A percentile compares a stretch with the other conserved stretches of the same genome.
These are phyloP conservation scores for Clarireedia paspali DNA, from an alignment of 2,329 filamentous ascomycete genomes.

Conservation along the genomic window DNA sequence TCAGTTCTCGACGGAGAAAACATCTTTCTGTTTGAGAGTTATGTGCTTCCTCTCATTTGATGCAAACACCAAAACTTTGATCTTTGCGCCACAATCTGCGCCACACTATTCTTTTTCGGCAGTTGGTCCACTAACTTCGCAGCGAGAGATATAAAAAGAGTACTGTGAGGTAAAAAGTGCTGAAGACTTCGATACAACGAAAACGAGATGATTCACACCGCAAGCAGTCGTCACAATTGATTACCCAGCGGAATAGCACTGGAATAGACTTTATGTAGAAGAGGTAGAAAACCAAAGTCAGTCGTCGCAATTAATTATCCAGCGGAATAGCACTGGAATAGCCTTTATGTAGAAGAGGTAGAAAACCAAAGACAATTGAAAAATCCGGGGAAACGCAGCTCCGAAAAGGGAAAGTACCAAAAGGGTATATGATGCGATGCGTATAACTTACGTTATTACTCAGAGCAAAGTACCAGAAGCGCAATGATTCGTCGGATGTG, in stretches of 20 bases:
- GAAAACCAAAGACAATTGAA: neutral
- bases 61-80: neutral
- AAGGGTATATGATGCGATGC: too few relatives aligned
- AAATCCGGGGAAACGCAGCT: neutral
- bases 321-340: neutral
- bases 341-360: neutral
- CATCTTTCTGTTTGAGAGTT: conserved; percentile 35
- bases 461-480: neutral
- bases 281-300: neutral
- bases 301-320: neutral
- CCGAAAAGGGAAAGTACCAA: too few relatives aligned
- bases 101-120: conserved; percentile 21
- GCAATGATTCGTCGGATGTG: neutral
- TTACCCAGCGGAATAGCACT: neutral
- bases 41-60: neutral
- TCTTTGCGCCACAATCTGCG: neutral
- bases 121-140: neutral
- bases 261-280: neutral
- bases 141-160: too few relatives aligned
- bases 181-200: too few relatives aligned
- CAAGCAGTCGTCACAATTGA: neutral
- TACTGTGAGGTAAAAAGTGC: too few relatives aligned
- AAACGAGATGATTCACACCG: too few relatives aligned
- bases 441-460: neutral
- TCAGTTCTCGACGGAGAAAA: conserved; percentile 59